Conservation (phyloP, 805 yeast genomes). For the Kuraishia cidri region DNA sequence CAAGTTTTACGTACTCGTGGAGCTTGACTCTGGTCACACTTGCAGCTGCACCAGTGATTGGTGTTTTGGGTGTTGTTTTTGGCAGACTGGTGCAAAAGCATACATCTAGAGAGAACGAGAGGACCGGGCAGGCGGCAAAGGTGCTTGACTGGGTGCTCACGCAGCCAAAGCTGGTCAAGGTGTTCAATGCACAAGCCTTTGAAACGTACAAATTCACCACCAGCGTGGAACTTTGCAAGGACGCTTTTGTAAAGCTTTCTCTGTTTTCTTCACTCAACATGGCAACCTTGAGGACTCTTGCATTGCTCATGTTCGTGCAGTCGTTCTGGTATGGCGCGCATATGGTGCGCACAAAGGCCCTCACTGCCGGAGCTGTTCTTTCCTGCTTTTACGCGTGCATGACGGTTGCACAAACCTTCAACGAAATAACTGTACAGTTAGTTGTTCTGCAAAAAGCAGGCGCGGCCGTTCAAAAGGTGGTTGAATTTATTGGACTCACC, state of each 20-base stretch:
- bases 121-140: slow-evolving; percentile 47
- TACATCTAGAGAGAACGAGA: slow-evolving; percentile 47
- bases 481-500: slow-evolving; percentile 22
- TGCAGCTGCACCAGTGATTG: slow-evolving; percentile 65
- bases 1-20: slow-evolving; percentile 80
- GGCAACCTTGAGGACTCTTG: slow-evolving; percentile 45
- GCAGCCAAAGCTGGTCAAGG: slow-evolving; percentile 50
- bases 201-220: slow-evolving; percentile 39
- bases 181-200: slow-evolving; percentile 42
- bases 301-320: slow-evolving; percentile 75
- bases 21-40: slow-evolving; percentile 71
- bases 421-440: slow-evolving; percentile 45
- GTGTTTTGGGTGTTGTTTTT: slow-evolving; percentile 33
- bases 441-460: slow-evolving; percentile 62
- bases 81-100: slow-evolving; percentile 40
- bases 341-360: slow-evolving; percentile 42
- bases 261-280: slow-evolving; percentile 44
- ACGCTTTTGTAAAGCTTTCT: slow-evolving; percentile 32
- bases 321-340: slow-evolving; percentile 88
- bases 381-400: slow-evolving; percentile 82
- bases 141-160: slow-evolving; percentile 63
- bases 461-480: slow-evolving; percentile 52
- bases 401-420: slow-evolving; percentile 54
- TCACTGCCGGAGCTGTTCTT: slow-evolving; percentile 55
- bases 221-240: slow-evolving; percentile 19